A percentile compares a stretch with the other conserved stretches of the same genome.
phyloP scores from a whole-genome alignment of 2,329 filamentous ascomycete genomes.

The Diplodia corticola region DNA sequence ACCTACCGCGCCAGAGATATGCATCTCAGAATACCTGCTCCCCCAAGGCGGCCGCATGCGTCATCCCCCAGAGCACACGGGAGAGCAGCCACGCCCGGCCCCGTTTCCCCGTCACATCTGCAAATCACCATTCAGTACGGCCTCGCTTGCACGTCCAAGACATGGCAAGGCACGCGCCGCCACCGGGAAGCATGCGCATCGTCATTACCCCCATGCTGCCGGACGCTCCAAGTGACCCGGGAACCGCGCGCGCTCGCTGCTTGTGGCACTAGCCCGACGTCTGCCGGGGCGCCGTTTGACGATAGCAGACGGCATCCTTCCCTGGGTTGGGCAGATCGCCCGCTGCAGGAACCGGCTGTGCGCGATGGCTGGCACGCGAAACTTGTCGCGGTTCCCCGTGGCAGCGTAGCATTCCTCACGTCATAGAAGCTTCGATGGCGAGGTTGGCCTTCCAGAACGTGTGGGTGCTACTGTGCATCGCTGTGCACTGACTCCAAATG shows the following conservation, averaged over 20 bases:
- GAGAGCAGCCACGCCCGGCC: constrained; percentile 13
- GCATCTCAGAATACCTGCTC: constrained; percentile 7
- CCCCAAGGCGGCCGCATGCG: constrained; percentile 9
- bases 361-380: constrained; percentile 2
- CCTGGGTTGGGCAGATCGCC: constrained; percentile 10
- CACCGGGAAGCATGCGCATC: constrained; percentile 10
- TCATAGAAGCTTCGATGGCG: not conserved
- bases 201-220: constrained; percentile 12
- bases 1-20: constrained; percentile 6
- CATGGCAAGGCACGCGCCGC: constrained; percentile 8
- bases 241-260: constrained; percentile 12
- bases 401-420: constrained; percentile 3
- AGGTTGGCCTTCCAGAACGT: not conserved
- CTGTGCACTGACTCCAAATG: no score
- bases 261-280: constrained; percentile 15
- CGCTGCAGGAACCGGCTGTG: constrained; percentile 19
- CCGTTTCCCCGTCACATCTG: constrained; percentile 10
- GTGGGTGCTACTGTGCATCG: not conserved
- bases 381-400: not conserved
- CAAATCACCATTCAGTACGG: constrained; percentile 3
- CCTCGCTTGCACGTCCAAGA: constrained; percentile 11
- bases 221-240: constrained; percentile 3
- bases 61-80: constrained; percentile 17
- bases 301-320: constrained; percentile 14
- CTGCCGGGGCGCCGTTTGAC: not conserved